A percentile compares a stretch with the other conserved stretches of the same genome.
Evolutionary conservation across 1,284 basidiomycete genomes (phyloP).

Genomic region (Malassezia nana): DNA sequence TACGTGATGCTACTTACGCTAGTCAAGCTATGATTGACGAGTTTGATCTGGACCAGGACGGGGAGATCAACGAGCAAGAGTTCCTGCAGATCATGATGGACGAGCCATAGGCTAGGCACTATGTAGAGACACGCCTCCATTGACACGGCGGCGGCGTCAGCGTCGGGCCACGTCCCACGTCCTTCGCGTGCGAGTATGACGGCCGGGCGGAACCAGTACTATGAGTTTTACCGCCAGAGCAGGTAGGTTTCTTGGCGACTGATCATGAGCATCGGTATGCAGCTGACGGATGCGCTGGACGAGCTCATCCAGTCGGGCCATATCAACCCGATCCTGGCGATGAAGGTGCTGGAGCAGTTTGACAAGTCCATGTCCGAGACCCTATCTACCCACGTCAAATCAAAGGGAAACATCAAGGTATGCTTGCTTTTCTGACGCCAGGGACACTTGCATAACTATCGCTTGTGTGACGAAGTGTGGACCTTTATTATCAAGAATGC

Average conservation of each 20-base stretch:
- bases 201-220: conserved; percentile 28
- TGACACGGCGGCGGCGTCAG: neutral
- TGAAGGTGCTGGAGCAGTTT: conserved; percentile 69
- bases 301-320: conserved; percentile 94
- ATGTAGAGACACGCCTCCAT: conserved; percentile 17
- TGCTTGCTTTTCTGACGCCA: conserved; percentile 9
- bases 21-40: conserved; percentile 99
- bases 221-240: conserved; percentile 38
- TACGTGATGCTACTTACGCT: conserved; percentile 53
- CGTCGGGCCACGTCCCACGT: neutral
- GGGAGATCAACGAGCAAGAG: conserved; percentile 88
- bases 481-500: conserved; percentile 44
- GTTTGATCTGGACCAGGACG: conserved; percentile 96
- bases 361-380: conserved; percentile 45
- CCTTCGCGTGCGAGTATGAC: conserved; percentile 7
- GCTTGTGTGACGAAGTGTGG: conserved; percentile 47
- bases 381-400: conserved; percentile 39
- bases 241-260: conserved; percentile 21
- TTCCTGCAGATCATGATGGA: conserved; percentile 95
- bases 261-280: conserved; percentile 75
- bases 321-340: conserved; percentile 91
- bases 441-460: conserved; percentile 44
- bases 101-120: conserved; percentile 51
- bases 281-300: conserved; percentile 95
- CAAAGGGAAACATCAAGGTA: conserved; percentile 41